phyloP scores from a whole-genome alignment of 345 rosid genomes.

The Rhizophora apiculata region DNA sequence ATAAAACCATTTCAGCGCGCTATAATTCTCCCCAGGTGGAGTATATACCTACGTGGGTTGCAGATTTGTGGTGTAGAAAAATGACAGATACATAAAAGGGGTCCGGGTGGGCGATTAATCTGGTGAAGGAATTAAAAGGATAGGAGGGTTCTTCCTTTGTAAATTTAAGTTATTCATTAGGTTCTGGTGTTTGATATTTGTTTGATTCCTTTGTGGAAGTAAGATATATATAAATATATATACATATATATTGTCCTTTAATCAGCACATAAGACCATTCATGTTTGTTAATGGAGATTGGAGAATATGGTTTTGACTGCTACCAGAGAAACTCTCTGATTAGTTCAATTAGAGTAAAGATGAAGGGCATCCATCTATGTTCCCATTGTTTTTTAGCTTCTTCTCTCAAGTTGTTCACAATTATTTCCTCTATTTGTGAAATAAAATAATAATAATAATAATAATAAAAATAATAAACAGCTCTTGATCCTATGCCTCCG shows the following conservation, averaged over 20 bases:
- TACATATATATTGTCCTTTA: constrained; percentile 21
- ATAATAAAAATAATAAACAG: too few relatives aligned
- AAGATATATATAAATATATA: not conserved
- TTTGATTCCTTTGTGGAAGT: constrained; percentile 33
- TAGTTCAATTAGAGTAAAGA: too few relatives aligned
- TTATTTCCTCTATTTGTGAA: too few relatives aligned
- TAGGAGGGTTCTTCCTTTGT: constrained; percentile 17
- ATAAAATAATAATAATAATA: too few relatives aligned
- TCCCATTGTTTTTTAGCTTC: too few relatives aligned
- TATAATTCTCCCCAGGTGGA: constrained; percentile 13
- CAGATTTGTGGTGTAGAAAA: constrained; percentile 22
- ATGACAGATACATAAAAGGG: constrained; percentile 7
- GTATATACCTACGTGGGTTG: constrained; percentile 26
- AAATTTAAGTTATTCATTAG: constrained; percentile 34
- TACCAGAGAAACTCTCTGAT: too few relatives aligned
- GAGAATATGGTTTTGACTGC: not conserved
- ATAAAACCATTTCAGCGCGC: constrained; percentile 22
- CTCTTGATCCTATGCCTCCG: too few relatives aligned
- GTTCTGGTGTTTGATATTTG: constrained; percentile 36
- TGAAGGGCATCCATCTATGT: too few relatives aligned
- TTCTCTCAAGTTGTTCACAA: too few relatives aligned
- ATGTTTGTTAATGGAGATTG: not conserved
- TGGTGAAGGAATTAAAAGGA: constrained; percentile 2
- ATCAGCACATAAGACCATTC: not conserved
- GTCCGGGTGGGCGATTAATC: constrained; percentile 10